Evolutionary conservation across 495 filamentous ascomycete genomes (phyloP), one percentile per base, ranked within the genome.

Genomic region (Amphirosellinia nigrospora): DNA sequence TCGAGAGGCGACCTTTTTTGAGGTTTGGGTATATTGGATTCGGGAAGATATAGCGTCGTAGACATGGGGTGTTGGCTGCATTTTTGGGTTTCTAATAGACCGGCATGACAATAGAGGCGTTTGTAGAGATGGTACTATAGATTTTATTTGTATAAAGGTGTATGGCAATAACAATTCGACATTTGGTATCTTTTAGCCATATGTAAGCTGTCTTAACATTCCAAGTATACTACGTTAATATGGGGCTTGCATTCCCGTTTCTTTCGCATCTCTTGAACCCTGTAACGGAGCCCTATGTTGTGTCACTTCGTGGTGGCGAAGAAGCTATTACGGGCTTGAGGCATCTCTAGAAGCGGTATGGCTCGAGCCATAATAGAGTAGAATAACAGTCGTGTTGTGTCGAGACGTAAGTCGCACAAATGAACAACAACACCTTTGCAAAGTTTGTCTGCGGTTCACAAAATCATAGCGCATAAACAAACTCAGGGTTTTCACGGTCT

Each of bases 401-500:
- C n/a, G n/a, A n/a, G n/a, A n/a, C n/a, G n/a, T n/a, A n/a, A n/a
- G n/a, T n/a, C n/a, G n/a, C n/a, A n/a, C n/a, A n/a, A n/a, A n/a
- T n/a, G n/a, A n/a, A n/a, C n/a, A 36, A n/a, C 1, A 21, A 36
- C 55, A 36, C 30, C 32, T 10, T 46, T 46, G 8, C 19, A 19
- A 46, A 19, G 21, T 23, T 52, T 13, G 16, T 58, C 21, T 41
- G 26, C 21, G 21, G 11, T 26, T 7, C 3, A 26, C 13, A 21
- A 41, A n/a, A n/a, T 75, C 68, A 92, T 48, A 91, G 77, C 11
- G 87, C 87, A 73, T 92, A 93, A 70, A 84, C 78, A 73, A 93
- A 93, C 70, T 89, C 89, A 9, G 85, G 82, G 70, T 92, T 93
- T 75, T 92, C 83, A 73, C 84, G 85, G 72, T 93, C 91, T 8